Evolutionary conservation across 1,284 basidiomycete species (phyloP), one percentile per base, ranked within the genome.

Genomic region (Trichosporon sp.): DNA sequence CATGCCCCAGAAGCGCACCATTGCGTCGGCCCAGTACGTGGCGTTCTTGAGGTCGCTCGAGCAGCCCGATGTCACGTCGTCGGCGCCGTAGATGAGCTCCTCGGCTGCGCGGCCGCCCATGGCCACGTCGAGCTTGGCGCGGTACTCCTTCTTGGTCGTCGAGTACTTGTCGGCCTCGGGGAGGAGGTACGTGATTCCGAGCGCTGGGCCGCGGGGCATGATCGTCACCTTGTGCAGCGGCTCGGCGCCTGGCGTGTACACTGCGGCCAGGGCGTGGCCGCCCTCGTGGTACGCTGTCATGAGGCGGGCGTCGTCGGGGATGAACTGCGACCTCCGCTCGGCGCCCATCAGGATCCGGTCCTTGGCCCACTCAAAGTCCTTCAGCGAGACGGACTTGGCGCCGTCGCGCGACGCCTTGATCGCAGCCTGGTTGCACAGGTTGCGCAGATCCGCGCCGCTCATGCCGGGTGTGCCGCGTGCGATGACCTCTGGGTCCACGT

Each of bases 281-380:
- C 92, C 94, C 84, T 97, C 94, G 79, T 97, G 95, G 81, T 95
- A 96, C 6, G 95, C 95, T 0, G 94, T 96, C 63, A 90, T 86
- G 67, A 87, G 82, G 78, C 93, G 95, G 33, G 86, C 87, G 77
- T 92, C 89, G 25, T 89, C 88, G 68, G 91, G 89, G 64, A 95
- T 90, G 75, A 87, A 93, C 57, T 89, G 87, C 65, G 89, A 93
- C 81, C 88, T 89, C 69, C 94, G 85, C 79, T 97, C 94, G 25
- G 91, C 91, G 56, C 95, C 94, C 92, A 97, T 94, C 69, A 95
- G 82, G 70, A 96, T 95, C 60, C 92, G 89, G 79, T 95, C 92
- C 89, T 95, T 69, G 16, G 94, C 94, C 94, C 94, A 97, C 82
- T 96, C 94, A 75, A 96, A 91, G 75, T 96, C 91, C 67, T 85